A percentile compares a stretch with the other conserved stretches of the same genome.
Evolutionary conservation across 768 basidiomycete genomes (phyloP).

Genomic region (Mycena filopes): DNA sequence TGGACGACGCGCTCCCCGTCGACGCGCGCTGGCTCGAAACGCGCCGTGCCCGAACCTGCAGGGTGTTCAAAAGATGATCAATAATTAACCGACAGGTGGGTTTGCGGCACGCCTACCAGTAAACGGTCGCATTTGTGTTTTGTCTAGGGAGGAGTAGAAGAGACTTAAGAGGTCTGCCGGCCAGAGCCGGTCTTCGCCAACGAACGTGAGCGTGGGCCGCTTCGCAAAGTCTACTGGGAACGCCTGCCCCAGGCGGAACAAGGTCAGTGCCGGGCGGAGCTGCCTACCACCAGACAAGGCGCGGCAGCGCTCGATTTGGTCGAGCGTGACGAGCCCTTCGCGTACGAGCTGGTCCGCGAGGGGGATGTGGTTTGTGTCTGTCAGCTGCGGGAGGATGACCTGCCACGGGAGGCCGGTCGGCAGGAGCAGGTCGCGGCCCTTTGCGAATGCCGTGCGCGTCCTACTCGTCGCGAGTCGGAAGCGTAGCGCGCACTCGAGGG

Average conservation of each 20-base stretch:
- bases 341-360: not conserved
- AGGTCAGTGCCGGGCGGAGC: not conserved
- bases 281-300: not conserved
- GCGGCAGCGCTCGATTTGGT: not conserved
- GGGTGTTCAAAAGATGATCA: not conserved
- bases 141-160: no score
- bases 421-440: not conserved
- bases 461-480: not conserved
- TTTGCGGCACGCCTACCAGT: no score
- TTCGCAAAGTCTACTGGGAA: not conserved
- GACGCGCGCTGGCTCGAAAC: slow-evolving; percentile 1
- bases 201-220: not conserved
- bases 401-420: slow-evolving; percentile 2
- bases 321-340: not conserved
- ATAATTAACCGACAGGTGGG: not conserved
- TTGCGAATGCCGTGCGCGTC: not conserved
- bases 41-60: not conserved
- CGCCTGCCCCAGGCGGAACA: not conserved
- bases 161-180: no score
- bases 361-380: not conserved
- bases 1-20: not conserved
- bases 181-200: not conserved
- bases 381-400: not conserved
- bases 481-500: not conserved
- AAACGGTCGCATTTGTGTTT: no score